Percentiles rank a stretch among this genome's conserved stretches.
Conservation (phyloP, 495 filamentous ascomycete genomes). For the Saxispiralis lemnorum region DNA sequence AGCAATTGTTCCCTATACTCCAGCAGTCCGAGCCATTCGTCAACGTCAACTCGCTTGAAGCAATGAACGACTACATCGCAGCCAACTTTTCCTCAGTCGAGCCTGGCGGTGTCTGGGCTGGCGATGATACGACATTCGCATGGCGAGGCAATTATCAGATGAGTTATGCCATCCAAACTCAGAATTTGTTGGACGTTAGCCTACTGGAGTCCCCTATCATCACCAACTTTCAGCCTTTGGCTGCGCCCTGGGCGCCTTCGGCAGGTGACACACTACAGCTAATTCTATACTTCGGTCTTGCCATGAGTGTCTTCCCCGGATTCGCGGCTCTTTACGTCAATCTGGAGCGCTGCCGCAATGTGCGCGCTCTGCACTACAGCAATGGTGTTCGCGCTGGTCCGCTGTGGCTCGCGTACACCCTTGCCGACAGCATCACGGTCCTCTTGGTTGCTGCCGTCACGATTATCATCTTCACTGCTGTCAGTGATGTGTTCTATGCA, state of each 20-base stretch:
- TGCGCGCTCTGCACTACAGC: conserved; percentile 71
- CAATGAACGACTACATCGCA: conserved; percentile 49
- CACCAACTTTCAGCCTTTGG: conserved; percentile 50
- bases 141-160: conserved; percentile 38
- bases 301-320: conserved; percentile 56
- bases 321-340: conserved; percentile 81
- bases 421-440: conserved; percentile 60
- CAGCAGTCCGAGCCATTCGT: conserved; percentile 26
- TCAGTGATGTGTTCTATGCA: conserved; percentile 50
- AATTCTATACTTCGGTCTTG: conserved; percentile 60
- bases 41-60: conserved; percentile 40
- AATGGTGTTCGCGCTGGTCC: conserved; percentile 33
- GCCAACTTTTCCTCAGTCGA: conserved; percentile 45
- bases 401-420: conserved; percentile 43
- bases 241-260: conserved; percentile 43
- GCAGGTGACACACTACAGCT: conserved; percentile 60
- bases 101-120: conserved; percentile 61
- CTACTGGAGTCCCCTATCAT: conserved; percentile 48
- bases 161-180: conserved; percentile 42
- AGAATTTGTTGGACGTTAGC: conserved; percentile 52
- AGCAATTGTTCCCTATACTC: conserved; percentile 3
- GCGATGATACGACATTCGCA: conserved; percentile 39
- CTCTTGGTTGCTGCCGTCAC: conserved; percentile 37
- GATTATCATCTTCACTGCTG: conserved; percentile 42
- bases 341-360: conserved; percentile 53